phyloP scores from a whole-genome alignment of 176 grass and related monocot genomes.

The Aegilops speltoides region DNA sequence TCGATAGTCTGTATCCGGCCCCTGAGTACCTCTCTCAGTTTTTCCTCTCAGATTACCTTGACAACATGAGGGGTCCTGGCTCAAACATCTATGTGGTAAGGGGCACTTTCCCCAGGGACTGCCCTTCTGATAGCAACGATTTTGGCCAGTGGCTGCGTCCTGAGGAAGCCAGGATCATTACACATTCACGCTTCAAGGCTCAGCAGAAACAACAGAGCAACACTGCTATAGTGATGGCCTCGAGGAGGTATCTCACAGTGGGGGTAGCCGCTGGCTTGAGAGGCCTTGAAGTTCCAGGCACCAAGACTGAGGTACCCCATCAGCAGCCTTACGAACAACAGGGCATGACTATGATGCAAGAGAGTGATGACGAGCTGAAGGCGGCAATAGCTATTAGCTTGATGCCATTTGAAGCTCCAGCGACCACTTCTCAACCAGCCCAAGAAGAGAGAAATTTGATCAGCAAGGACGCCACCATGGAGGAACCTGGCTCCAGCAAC shows the following conservation, averaged over 20 bases:
- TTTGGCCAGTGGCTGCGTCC: constrained; percentile 54
- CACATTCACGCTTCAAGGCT: constrained; percentile 29
- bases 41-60: constrained; percentile 54
- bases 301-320: neutral
- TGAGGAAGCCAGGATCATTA: constrained; percentile 45
- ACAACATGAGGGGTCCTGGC: constrained; percentile 37
- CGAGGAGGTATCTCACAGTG: neutral
- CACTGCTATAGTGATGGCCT: neutral
- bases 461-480: neutral
- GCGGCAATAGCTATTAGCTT: constrained; percentile 52
- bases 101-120: constrained; percentile 56
- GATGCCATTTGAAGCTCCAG: neutral
- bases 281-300: neutral
- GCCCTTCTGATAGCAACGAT: constrained; percentile 20
- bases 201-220: neutral
- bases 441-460: neutral
- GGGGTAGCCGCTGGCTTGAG: neutral
- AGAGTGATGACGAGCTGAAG: constrained; percentile 45
- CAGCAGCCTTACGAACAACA: neutral
- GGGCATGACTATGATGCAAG: constrained; percentile 6
- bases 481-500: neutral
- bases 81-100: constrained; percentile 55
- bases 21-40: constrained; percentile 52
- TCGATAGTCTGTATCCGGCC: constrained; percentile 57
- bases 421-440: neutral